Evolutionary conservation across 2,329 filamentous ascomycete genomes (phyloP), one percentile per base, ranked within the genome.

Genomic region (Calycina herbarum): DNA sequence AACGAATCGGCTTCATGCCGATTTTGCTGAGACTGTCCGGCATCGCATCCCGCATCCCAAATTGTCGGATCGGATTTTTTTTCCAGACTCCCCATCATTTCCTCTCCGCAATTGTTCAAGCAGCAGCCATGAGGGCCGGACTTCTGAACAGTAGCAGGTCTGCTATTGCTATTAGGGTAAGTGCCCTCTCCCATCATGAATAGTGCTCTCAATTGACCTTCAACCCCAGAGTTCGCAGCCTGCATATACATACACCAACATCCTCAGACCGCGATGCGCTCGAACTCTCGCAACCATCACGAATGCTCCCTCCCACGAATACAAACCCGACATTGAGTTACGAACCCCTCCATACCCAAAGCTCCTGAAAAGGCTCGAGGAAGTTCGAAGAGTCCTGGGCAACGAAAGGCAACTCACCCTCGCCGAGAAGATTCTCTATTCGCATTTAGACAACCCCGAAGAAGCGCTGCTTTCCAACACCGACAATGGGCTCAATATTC

Each of bases 391-490:
- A 63, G 86, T 96, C 10, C 85, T 97, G 40, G 90, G 89, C 59
- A 73, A 79, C 66, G 81, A 82, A 71, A 82, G 83, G 66, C 73
- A 71, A 64, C 86, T 99, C 66, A 97, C 94, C 1, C 86, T 99
- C 65, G 93, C 95, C 69, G 95, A 99, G 81, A 99, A 99, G 86
- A 97, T 99, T 74, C 86, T 99, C 66, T 99, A 98, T 83, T 93
- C 94, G 74, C 95, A 99, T 81, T 83, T 99, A 70, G 90, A 95
- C 79, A 91, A 93, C 75, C 87, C 89, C 6, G 94, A 97, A 79
- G 93, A 96, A 78, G 94, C 93, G 45, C 86, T 99, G 62, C 83
- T 97, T 67, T 87, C 86, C 62, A 87, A 88, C 75, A 97, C 94
- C 60, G 86, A 92, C 78, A 92, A 94, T 85, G 94, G 94, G 71